Conservation (phyloP, 306 rosid genomes). For the Adenanthera pavonina region DNA sequence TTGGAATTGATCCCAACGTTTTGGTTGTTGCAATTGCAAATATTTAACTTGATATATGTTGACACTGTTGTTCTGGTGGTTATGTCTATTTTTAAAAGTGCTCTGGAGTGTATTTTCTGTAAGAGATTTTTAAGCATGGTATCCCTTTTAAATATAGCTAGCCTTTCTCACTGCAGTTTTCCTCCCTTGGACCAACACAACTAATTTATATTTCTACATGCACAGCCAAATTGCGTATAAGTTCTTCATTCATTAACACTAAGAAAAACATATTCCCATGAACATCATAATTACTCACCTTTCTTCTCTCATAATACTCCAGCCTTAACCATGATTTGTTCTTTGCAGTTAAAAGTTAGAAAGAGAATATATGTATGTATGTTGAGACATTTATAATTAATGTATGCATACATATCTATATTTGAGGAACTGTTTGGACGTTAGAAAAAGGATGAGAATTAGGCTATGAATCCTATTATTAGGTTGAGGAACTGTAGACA, state of each 20-base stretch:
- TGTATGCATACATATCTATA: no score
- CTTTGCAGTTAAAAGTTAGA: no score
- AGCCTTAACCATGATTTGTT: slow-evolving; percentile 47
- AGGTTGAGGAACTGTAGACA: no score
- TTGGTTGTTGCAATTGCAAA: neutral
- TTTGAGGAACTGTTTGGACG: no score
- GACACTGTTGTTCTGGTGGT: neutral
- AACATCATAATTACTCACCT: slow-evolving; percentile 55
- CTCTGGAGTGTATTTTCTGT: slow-evolving; percentile 32
- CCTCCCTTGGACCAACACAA: slow-evolving; percentile 85
- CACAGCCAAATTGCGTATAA: slow-evolving; percentile 21
- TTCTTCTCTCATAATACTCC: slow-evolving; percentile 77
- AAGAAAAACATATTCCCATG: neutral
- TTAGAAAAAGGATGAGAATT: no score
- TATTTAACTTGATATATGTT: neutral
- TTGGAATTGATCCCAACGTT: neutral
- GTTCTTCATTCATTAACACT: neutral
- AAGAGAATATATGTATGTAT: no score
- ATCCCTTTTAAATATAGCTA: slow-evolving; percentile 14
- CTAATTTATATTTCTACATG: slow-evolving; percentile 71
- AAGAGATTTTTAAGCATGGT: slow-evolving; percentile 11
- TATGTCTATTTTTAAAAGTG: neutral
- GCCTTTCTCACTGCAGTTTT: slow-evolving; percentile 66
- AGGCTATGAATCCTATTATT: no score
- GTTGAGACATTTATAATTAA: no score